phyloP scores from a whole-genome alignment of 23 red algal species.

The Agarophyton chilense region DNA sequence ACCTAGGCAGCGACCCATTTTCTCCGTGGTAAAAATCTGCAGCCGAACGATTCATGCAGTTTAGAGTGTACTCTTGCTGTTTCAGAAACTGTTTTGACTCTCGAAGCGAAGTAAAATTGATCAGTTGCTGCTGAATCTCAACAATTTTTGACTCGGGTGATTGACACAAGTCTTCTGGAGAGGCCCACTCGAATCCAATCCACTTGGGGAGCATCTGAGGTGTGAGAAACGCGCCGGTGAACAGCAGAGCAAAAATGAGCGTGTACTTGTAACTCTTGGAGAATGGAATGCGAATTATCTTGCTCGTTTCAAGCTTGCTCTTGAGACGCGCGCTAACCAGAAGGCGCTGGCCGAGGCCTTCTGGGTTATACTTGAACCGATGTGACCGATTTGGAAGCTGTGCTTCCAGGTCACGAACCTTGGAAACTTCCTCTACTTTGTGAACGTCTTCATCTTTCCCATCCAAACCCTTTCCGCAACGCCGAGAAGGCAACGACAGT shows the following conservation, averaged over 20 bases:
- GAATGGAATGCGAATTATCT: slow-evolving; percentile 56
- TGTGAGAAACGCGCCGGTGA: slow-evolving; percentile 44
- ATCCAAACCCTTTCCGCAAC: not conserved
- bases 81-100: slow-evolving; percentile 42
- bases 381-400: slow-evolving; percentile 5
- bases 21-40: slow-evolving; percentile 56
- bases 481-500: not conserved
- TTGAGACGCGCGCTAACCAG: slow-evolving; percentile 49
- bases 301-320: slow-evolving; percentile 60
- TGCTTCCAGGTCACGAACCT: not conserved
- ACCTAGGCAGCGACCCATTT: slow-evolving; percentile 1
- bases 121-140: not conserved
- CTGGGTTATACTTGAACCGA: slow-evolving; percentile 36
- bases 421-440: not conserved
- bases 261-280: slow-evolving; percentile 36
- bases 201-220: slow-evolving; percentile 49
- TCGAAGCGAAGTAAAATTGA: not conserved
- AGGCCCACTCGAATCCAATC: slow-evolving; percentile 68
- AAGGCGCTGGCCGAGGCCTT: slow-evolving; percentile 23
- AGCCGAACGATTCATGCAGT: slow-evolving; percentile 50
- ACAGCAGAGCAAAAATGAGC: slow-evolving; percentile 11
- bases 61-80: slow-evolving; percentile 37
- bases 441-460: not conserved
- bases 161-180: slow-evolving; percentile 65
- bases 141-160: slow-evolving; percentile 34